Percentiles rank a stretch among this genome's conserved stretches.
Evolutionary conservation across 176 grass and related monocot species (phyloP).

Genomic region (Alloteropsis semialata): DNA sequence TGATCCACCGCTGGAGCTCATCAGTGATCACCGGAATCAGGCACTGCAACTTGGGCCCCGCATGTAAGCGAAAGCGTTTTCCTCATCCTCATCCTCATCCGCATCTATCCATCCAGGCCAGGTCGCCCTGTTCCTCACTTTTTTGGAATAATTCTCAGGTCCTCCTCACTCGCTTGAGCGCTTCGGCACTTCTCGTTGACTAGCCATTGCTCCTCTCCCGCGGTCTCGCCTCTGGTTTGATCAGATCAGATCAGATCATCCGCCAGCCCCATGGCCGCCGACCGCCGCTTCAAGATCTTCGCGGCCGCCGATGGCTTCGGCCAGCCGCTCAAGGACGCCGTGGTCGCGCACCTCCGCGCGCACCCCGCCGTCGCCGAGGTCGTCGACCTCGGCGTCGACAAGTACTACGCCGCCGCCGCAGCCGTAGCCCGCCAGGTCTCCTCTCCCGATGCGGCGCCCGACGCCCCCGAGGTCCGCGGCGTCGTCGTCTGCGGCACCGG

Average conservation of each 20-base stretch:
- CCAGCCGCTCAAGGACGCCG: slow-evolving; percentile 62
- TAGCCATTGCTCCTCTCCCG: no score
- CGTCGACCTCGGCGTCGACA: slow-evolving; percentile 79
- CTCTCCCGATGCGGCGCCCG: slow-evolving; percentile 1
- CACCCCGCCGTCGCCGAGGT: slow-evolving; percentile 52
- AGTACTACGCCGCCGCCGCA: slow-evolving; percentile 81
- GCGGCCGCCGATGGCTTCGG: slow-evolving; percentile 73
- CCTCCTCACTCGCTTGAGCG: neutral
- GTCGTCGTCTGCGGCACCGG: slow-evolving; percentile 83
- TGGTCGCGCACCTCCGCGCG: slow-evolving; percentile 68
- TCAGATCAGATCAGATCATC: neutral
- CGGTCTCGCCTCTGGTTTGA: no score
- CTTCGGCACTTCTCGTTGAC: no score
- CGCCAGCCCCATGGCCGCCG: neutral
- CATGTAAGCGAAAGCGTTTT: neutral
- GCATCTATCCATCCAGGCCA: no score
- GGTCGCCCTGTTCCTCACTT: no score
- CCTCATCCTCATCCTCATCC: neutral
- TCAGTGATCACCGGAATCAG: no score
- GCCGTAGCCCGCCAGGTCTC: slow-evolving; percentile 54
- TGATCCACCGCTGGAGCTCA: no score
- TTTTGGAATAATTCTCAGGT: no score
- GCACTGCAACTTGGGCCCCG: neutral
- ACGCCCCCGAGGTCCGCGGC: slow-evolving; percentile 42
- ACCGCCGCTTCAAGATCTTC: slow-evolving; percentile 60